Base-by-base conservation (phyloP, 2,329 filamentous ascomycete genomes). In the Aureobasidium sp. region DNA sequence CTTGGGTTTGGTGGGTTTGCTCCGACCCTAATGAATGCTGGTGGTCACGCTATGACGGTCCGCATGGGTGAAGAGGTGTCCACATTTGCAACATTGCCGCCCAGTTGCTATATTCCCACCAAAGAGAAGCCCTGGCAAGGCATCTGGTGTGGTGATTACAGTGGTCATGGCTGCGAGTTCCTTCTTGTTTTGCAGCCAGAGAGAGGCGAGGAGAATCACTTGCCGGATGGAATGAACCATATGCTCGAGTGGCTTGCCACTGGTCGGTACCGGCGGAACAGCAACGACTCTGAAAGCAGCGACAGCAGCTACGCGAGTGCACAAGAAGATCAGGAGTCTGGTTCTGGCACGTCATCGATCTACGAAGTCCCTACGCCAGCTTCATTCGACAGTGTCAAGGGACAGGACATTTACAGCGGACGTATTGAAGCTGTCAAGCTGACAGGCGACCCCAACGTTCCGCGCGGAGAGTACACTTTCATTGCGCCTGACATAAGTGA, bases 131-230 rank as follows among this genome's bases (percentile, higher is more conserved):
- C 91, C 0, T 97, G 87, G 78, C 85, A 91, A 65, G 93, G 93
- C 0, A 90, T 99, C 33, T 97, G 90, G 89, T 88, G 91, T 17
- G 92, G 92, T 0, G 92, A 97, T 71, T 97, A 96, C 69, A 88
- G 85, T 29, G 85, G 84, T 0, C 92, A 97, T 68, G 91, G 92
- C 0, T 92, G 88, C 72, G 93, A 97, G 73, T 96, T 97, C 61
- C 70, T 97, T 5, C 78, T 95, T 14, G 78, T 97, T 49, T 79
- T 91, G 67, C 94, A 99, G 70, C 85, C 85, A 0, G 85, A 88
- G 56, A 72, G 78, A 42, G 70, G 71, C 0, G 66, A 68, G 8
- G 70, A 70, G 44, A 62, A 52, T 9, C 74, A 78, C 0, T 63
- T 80, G 6, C 78, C 78, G 0, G 67, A 71, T 24, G 69, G 70